These are phyloP conservation scores for Silene vulgaris DNA, from an alignment of 179 eudicot genomes.

Conservation along the genomic window DNA sequence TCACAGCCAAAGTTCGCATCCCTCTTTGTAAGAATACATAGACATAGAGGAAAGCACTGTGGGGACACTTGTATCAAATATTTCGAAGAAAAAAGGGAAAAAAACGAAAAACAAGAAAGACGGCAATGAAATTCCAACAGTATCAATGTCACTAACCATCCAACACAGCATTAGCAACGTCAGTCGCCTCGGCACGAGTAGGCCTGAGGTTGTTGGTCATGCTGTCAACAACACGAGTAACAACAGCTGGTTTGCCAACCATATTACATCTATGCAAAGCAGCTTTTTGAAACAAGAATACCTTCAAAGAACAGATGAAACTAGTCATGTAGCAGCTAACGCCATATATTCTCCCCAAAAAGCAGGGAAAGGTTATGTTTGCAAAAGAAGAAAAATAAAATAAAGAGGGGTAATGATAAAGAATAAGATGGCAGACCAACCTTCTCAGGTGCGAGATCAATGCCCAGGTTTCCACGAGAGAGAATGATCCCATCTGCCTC, in stretches of 20 bases:
- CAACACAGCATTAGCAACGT: constrained; percentile 94
- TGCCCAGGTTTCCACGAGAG: constrained; percentile 98
- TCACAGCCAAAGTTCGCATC: constrained; percentile 3
- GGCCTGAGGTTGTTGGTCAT: constrained; percentile 96
- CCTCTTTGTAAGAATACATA: background rate
- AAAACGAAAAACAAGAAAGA: background rate
- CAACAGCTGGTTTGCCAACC: constrained; percentile 49
- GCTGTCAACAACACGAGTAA: constrained; percentile 93
- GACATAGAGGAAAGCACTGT: background rate
- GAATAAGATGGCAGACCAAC: constrained; percentile 32
- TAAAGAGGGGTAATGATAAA: background rate
- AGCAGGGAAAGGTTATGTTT: background rate
- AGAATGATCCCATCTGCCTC: constrained; percentile 97
- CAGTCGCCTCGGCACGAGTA: constrained; percentile 98
- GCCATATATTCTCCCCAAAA: constrained; percentile 6
- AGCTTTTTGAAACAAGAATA: constrained; percentile 52
- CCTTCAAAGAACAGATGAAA: constrained; percentile 24
- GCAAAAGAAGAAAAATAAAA: background rate
- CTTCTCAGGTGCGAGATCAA: constrained; percentile 98
- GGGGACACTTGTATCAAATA: background rate
- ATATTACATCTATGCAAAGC: constrained; percentile 44
- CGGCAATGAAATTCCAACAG: background rate
- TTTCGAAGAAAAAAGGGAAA: background rate
- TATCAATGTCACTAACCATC: constrained; percentile 45
- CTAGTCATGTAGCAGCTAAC: background rate